Evolutionary conservation across 768 basidiomycete genomes (phyloP).

Genomic region (Zangia roseola): DNA sequence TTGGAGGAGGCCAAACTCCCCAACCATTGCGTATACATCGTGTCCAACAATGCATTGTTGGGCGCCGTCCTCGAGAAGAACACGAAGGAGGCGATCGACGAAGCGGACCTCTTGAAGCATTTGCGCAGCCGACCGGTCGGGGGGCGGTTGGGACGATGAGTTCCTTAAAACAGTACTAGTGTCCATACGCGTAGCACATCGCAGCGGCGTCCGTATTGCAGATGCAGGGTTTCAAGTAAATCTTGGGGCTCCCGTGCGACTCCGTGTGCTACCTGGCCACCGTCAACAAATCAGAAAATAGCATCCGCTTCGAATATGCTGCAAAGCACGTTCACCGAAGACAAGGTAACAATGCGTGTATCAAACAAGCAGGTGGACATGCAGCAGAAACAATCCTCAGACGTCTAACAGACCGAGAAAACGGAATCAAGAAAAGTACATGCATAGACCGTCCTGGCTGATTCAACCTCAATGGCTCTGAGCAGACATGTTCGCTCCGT

Average conservation of each 20-base stretch:
- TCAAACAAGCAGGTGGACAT: too few relatives aligned
- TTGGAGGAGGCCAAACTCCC: slow-evolving; percentile 23
- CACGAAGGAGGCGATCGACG: slow-evolving; percentile 21
- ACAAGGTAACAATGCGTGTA: background rate
- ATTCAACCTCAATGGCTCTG: slow-evolving; percentile 11
- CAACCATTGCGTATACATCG: slow-evolving; percentile 26
- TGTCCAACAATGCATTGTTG: slow-evolving; percentile 18
- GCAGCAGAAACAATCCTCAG: background rate
- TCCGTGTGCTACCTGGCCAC: too few relatives aligned
- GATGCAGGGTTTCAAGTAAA: too few relatives aligned
- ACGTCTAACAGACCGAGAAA: background rate
- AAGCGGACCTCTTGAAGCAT: slow-evolving; percentile 21
- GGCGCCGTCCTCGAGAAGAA: slow-evolving; percentile 12
- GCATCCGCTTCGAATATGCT: too few relatives aligned
- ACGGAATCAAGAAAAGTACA: background rate
- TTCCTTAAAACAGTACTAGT: too few relatives aligned
- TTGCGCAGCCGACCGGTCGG: background rate
- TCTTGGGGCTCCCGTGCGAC: too few relatives aligned
- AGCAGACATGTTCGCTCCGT: background rate
- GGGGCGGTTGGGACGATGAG: too few relatives aligned
- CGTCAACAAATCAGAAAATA: too few relatives aligned
- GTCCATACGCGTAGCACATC: too few relatives aligned
- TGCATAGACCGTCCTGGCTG: background rate
- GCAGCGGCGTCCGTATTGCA: too few relatives aligned
- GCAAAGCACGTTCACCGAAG: too few relatives aligned